Conservation (phyloP, 768 basidiomycete genomes). For the Mycena floridula region DNA sequence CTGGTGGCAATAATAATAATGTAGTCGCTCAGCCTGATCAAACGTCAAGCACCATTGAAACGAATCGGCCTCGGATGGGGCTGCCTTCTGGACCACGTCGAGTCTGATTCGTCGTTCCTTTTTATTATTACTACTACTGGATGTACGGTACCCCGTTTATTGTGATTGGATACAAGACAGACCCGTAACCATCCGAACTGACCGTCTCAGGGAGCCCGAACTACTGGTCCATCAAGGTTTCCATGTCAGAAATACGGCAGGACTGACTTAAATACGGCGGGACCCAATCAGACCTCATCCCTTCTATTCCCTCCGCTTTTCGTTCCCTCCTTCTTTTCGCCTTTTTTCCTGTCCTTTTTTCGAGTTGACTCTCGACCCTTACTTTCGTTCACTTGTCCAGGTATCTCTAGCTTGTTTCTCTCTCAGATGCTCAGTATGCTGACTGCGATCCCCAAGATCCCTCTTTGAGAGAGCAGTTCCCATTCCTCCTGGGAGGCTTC, state of each 20-base stretch:
- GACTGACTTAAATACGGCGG: no score
- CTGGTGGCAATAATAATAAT: neutral
- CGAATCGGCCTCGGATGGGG: constrained; percentile 21
- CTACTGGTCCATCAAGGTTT: no score
- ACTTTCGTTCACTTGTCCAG: constrained; percentile 49
- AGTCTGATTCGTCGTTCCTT: no score
- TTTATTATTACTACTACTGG: no score
- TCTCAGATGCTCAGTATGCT: neutral
- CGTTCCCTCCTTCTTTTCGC: constrained; percentile 30
- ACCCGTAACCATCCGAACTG: no score
- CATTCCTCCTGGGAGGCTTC: constrained; percentile 59
- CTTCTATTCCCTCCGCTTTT: constrained; percentile 23
- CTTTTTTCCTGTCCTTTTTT: constrained; percentile 14
- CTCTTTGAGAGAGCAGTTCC: constrained; percentile 68
- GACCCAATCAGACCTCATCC: constrained; percentile 16
- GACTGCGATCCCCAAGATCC: constrained; percentile 33
- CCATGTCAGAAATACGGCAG: no score
- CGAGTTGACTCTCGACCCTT: constrained; percentile 19
- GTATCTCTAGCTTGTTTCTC: constrained; percentile 21
- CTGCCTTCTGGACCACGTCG: constrained; percentile 27
- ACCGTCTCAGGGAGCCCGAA: no score
- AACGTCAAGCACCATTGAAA: neutral
- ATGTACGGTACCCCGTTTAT: no score
- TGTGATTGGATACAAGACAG: no score
- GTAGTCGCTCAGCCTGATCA: neutral